Base-by-base conservation (phyloP, 1,284 basidiomycete genomes). In the Melampsora occidentalis region DNA sequence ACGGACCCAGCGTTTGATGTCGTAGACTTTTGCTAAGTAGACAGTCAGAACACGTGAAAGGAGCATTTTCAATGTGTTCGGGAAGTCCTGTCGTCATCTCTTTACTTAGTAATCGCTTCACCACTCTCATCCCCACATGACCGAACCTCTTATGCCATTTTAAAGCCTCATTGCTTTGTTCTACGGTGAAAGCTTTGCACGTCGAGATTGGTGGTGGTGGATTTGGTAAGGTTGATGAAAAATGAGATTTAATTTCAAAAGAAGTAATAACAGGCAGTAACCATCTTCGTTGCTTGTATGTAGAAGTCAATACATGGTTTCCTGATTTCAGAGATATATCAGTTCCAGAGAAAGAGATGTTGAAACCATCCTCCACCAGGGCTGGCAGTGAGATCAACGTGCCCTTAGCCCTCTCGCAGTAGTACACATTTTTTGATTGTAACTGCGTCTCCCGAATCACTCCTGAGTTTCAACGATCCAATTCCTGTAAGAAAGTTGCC, bases 91-190 rank as follows among this genome's bases (percentile, higher is more conserved):
- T 9, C n/a, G 25, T 9, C 14, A 16, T 33, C 10, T 25, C 10
- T 1, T 16, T 5, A 7, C n/a, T 20, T 20, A 53, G 31, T 25
- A 76, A 42, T 16, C 31, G 4, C 20, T 48, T 20, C 5, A 76
- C 68, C 1, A 48, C 33, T 20, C 46, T 39, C 0, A 76, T 14
- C 16, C 72, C 61, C 6, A 67, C 33, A 22, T 76, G 72, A 1
- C 72, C 72, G 46, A 76, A 59, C 0, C 49, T 18, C 14, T 65
- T 42, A 49, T 76, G 72, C 72, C 72, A 76, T 53, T 14, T 3
- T 25, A 53, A 14, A 5, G 39, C 39, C 10, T 42, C 39, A 42
- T 42, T 12, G 10, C 39, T 42, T 9, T 42, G 6, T 42, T 42
- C 39, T 9, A 12, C 4, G 6, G 10, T 12, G 39, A 1, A 12